Base-by-base conservation (phyloP, 345 rosid species). In the Eucalyptus virginea region DNA sequence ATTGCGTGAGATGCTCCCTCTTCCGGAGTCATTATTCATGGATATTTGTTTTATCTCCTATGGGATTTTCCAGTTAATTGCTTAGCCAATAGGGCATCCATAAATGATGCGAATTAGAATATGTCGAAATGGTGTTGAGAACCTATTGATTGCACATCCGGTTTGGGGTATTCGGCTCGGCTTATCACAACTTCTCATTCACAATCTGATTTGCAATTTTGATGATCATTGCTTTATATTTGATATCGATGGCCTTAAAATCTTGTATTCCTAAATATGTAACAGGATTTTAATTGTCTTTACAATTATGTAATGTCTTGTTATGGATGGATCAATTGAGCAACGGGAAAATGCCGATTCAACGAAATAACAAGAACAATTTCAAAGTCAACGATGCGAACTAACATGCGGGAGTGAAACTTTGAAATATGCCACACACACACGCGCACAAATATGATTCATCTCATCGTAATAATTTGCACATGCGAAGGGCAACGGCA, bases 151-250 rank as follows among this genome's bases (percentile, higher is more conserved):
- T 7, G 37, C 77, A 16, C 21, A 0, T 3, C 23, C 1, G 11
- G 1, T 32, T 32, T 69, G 24, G 4, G 19, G 3, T 32, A 1
- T 4, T 19, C 1, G 6, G 10, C 26, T 34, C 2, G 45, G 11
- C 45, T 34, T 34, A 72, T 72, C 24, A 34, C 8, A 5, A 4
- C 3, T 2, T 72, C 44, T 19, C 26, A 11, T 72, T 34, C 26
- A 12, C 13, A 19, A 19, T 1, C 4, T 8, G 4, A 72, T 37
- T 72, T 72, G 26, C 8, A 1, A 72, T 6, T 37, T 52, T 69
- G 77, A 21, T 4, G 10, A 15, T 32, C 37, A 15, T 4, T 32
- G 80, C 30, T 24, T 56, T 56, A 56, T 56, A 56, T 4, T 56
- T 56, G 30, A 13, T 24, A 56, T 24, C 2, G 13, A 24, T 56